Percentiles rank a stretch among this genome's conserved stretches.
Conservation (phyloP, 352 stramenopile genomes). For the Globisporangium takayamanum region DNA sequence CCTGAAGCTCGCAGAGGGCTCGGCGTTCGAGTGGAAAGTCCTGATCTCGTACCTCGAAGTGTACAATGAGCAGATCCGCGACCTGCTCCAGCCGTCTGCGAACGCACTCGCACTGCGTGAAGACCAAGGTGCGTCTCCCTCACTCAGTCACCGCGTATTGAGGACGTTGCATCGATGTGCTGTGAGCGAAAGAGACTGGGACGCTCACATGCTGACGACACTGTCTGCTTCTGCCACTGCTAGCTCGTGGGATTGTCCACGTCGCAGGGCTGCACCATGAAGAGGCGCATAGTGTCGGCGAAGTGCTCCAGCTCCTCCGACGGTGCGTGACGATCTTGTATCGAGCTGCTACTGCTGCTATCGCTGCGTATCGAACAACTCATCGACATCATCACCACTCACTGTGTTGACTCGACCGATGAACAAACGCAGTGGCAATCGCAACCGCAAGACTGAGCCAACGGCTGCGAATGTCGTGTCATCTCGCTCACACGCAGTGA, state of each 20-base stretch:
- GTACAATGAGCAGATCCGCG: constrained; percentile 90
- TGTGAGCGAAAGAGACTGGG: too few relatives aligned
- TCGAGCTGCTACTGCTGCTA: not conserved
- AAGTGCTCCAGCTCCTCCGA: constrained; percentile 43
- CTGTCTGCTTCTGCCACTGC: not conserved
- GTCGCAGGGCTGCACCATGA: constrained; percentile 50
- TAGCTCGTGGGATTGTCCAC: constrained; percentile 42
- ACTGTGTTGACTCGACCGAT: not conserved
- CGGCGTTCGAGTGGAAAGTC: constrained; percentile 68
- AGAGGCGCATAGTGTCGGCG: constrained; percentile 31
- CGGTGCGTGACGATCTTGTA: constrained; percentile 13
- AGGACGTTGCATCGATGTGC: too few relatives aligned
- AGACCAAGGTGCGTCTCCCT: constrained; percentile 25
- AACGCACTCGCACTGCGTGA: constrained; percentile 34
- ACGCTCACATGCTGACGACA: not conserved
- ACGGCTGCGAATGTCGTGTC: constrained; percentile 80
- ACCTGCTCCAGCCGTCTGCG: constrained; percentile 67
- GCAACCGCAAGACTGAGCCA: constrained; percentile 50
- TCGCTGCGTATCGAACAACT: not conserved
- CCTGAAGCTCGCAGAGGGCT: constrained; percentile 29
- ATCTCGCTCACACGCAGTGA: constrained; percentile 77
- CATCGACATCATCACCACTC: not conserved
- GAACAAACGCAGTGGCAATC: constrained; percentile 27
- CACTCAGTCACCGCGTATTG: too few relatives aligned
- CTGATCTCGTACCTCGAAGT: constrained; percentile 89